Evolutionary conservation across 164 flowering plant species (phyloP), one percentile per base, ranked within the genome.

Genomic region (Stephania japonica): DNA sequence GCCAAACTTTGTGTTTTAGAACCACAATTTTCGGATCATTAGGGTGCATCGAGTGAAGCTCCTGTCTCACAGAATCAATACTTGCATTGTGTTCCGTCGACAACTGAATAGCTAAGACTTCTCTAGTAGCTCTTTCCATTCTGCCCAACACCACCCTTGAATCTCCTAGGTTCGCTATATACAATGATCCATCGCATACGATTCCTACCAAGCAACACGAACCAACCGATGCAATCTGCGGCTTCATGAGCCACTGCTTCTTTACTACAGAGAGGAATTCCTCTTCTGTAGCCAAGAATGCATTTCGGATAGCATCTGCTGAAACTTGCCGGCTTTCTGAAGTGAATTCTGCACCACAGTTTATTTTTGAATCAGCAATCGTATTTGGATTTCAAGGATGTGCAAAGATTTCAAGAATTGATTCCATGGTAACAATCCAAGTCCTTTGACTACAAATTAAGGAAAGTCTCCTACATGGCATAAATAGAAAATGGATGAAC

Each of bases 1-100:
- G 96, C 97, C 98, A 94, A 74, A 92, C 98, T 50, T 87, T 87
- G 78, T 91, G 97, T 81, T 91, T 94, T 62, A 90, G 67, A 75
- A 94, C 97, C 69, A 94, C 98, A 76, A 94, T 94, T 71, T 89
- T 89, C 42, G 97, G 83, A 83, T 94, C 98, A 85, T 92, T 80
- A n/a, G 98, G 97, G 80, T 94, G 98, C 88, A 84, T 72, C 6
- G 77, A 72, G 4, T 64, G 87, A 81, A 94, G 70, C 74, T 92
- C 97, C 72, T 92, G 86, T 79, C 98, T 87, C 72, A 91, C 95
- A 84, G 91, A 88, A 78, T 85, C 92, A 6, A 79, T 32, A 71
- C 88, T 85, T 59, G 95, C 98, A 86, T 94, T 94, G 76, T 94
- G 97, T 81, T 94, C 98, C 32, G 82, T 44, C 18, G 98, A 94